Conservation (phyloP, 1,284 basidiomycete species). For the Fomitopsis pinicola region DNA sequence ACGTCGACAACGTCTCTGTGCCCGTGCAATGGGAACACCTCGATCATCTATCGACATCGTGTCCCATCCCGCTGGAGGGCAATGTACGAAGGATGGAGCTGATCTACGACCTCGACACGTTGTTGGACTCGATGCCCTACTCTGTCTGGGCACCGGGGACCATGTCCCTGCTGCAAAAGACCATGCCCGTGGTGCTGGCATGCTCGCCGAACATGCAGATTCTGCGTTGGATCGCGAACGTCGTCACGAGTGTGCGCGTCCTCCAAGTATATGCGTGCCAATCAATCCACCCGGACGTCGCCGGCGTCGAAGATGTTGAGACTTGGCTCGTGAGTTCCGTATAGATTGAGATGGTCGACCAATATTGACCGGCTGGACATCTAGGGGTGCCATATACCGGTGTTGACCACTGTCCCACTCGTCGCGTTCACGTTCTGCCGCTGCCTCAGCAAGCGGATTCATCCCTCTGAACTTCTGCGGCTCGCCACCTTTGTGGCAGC, state of each 20-base stretch:
- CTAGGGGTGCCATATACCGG: background rate
- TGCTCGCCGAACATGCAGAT: slow-evolving; percentile 2
- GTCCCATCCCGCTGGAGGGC: background rate
- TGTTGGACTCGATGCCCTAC: background rate
- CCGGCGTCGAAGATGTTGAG: background rate
- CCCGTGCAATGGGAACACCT: background rate
- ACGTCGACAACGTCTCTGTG: background rate
- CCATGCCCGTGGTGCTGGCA: background rate
- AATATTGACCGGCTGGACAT: no score
- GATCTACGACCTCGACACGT: slow-evolving; percentile 2
- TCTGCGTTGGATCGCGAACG: background rate
- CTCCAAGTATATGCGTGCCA: background rate
- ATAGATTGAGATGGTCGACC: no score
- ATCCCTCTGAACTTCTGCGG: background rate
- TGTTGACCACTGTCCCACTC: background rate
- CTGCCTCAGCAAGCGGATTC: background rate
- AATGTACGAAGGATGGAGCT: background rate
- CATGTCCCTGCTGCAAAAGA: background rate
- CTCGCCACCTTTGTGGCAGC: background rate
- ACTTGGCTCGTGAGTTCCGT: background rate
- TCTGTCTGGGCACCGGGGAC: background rate
- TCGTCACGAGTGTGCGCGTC: background rate
- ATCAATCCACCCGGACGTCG: background rate
- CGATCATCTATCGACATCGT: background rate
- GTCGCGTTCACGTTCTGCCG: background rate